Evolutionary conservation across 176 grass and related monocot species (phyloP).

Genomic region (Phoenix dactylifera): DNA sequence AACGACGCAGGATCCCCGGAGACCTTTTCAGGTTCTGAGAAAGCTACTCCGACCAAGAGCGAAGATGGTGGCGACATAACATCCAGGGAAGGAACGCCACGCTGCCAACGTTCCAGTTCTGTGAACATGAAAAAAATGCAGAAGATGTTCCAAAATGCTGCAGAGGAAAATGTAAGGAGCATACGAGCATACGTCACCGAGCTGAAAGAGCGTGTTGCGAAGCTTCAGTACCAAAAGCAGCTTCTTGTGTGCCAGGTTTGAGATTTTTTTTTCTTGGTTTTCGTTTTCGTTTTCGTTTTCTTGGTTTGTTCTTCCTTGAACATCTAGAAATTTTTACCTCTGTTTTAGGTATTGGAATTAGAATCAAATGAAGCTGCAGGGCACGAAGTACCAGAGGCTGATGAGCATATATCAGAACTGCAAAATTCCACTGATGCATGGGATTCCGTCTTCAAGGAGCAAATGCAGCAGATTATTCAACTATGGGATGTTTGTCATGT

Average conservation of each 20-base stretch:
- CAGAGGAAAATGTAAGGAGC: conserved; percentile 79
- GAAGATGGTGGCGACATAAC: conserved; percentile 61
- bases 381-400: conserved; percentile 22
- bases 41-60: conserved; percentile 64
- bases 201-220: conserved; percentile 86
- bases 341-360: conserved; percentile 64
- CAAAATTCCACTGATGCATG: conserved; percentile 56
- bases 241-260: conserved; percentile 87
- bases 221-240: conserved; percentile 99
- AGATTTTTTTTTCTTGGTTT: too few relatives aligned
- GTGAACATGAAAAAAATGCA: conserved; percentile 99
- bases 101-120: conserved; percentile 67
- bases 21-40: conserved; percentile 31
- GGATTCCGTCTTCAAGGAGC: conserved; percentile 53
- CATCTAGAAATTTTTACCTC: too few relatives aligned
- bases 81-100: conserved; percentile 69
- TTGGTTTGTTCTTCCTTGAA: too few relatives aligned
- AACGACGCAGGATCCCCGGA: conserved; percentile 29
- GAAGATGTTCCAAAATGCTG: conserved; percentile 92
- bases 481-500: conserved; percentile 80
- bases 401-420: conserved; percentile 27
- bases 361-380: conserved; percentile 65
- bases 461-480: conserved; percentile 89
- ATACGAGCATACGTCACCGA: conserved; percentile 91
- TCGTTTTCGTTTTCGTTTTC: too few relatives aligned